These are phyloP conservation scores for Penicillium desertorum DNA, from an alignment of 495 filamentous ascomycete species.

Conservation along the genomic window DNA sequence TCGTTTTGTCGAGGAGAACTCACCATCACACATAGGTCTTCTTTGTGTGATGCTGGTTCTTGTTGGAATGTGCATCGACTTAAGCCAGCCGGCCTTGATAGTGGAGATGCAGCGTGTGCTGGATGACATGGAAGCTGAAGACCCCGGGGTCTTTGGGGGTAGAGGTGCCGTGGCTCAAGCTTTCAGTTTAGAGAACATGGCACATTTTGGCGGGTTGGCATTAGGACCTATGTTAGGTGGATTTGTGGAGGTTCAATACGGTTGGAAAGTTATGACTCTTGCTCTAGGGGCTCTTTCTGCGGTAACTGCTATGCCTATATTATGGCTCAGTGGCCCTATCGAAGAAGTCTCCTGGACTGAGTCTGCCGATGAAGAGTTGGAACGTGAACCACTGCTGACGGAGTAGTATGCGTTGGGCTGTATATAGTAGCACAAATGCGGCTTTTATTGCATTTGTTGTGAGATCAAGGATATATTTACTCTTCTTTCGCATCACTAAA, in stretches of 20 bases:
- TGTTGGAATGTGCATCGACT: conserved; percentile 27
- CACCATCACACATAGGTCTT: conserved; percentile 28
- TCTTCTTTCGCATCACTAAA: neutral
- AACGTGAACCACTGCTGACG: conserved; percentile 13
- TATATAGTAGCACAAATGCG: conserved; percentile 5
- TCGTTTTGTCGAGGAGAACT: conserved; percentile 40
- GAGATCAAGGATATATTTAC: neutral
- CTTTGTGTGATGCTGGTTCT: conserved; percentile 32
- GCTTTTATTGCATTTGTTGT: neutral
- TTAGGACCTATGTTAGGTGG: conserved; percentile 22
- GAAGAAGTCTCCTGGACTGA: conserved; percentile 5
- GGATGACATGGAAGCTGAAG: conserved; percentile 51
- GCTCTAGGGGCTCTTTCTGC: conserved; percentile 23
- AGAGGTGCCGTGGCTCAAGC: conserved; percentile 57
- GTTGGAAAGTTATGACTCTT: conserved; percentile 23
- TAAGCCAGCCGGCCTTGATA: conserved; percentile 28
- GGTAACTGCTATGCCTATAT: conserved; percentile 25
- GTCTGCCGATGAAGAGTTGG: conserved; percentile 13
- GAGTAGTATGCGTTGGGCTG: neutral
- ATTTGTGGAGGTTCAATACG: conserved; percentile 17
- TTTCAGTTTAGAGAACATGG: conserved; percentile 54
- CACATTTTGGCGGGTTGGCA: conserved; percentile 25
- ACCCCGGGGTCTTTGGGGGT: conserved; percentile 49
- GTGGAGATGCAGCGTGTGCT: conserved; percentile 67
- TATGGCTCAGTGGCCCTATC: conserved; percentile 17